Evolutionary conservation across 1,139 yeast genomes (phyloP).

Genomic region (Nakaseomyces nivariensis): DNA sequence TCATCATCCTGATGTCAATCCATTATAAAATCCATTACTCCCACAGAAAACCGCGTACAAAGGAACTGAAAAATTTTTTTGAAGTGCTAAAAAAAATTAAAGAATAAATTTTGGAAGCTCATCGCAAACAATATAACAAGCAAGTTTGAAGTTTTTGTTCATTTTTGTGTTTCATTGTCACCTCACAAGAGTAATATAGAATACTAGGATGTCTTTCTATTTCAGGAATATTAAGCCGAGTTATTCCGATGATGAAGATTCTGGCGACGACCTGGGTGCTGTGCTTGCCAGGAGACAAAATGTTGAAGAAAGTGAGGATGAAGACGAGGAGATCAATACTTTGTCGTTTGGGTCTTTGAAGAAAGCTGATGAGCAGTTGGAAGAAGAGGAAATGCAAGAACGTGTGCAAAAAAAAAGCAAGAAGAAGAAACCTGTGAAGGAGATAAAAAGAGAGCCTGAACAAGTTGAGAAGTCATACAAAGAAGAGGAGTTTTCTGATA

Average conservation of each 20-base stretch:
- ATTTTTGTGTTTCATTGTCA: too few species aligned
- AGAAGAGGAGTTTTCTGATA: slow-evolving; percentile 14
- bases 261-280: slow-evolving; percentile 5
- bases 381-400: slow-evolving; percentile 26
- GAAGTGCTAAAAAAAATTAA: background rate
- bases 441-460: background rate
- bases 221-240: slow-evolving; percentile 25
- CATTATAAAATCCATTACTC: too few species aligned
- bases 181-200: too few species aligned
- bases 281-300: slow-evolving; percentile 9
- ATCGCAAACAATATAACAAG: background rate
- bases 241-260: slow-evolving; percentile 12
- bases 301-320: slow-evolving; percentile 18
- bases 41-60: too few species aligned
- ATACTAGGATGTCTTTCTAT: slow-evolving; percentile 23
- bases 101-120: background rate
- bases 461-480: slow-evolving; percentile 10
- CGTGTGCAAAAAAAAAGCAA: slow-evolving; percentile 2
- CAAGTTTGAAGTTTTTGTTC: background rate
- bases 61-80: background rate
- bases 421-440: slow-evolving; percentile 1
- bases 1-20: too few species aligned
- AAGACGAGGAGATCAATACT: slow-evolving; percentile 29
- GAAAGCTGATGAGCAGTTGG: slow-evolving; percentile 44
- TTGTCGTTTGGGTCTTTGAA: slow-evolving; percentile 53